Evolutionary conservation across 768 basidiomycete species (phyloP).

Genomic region (Boletus vermiculosoides): DNA sequence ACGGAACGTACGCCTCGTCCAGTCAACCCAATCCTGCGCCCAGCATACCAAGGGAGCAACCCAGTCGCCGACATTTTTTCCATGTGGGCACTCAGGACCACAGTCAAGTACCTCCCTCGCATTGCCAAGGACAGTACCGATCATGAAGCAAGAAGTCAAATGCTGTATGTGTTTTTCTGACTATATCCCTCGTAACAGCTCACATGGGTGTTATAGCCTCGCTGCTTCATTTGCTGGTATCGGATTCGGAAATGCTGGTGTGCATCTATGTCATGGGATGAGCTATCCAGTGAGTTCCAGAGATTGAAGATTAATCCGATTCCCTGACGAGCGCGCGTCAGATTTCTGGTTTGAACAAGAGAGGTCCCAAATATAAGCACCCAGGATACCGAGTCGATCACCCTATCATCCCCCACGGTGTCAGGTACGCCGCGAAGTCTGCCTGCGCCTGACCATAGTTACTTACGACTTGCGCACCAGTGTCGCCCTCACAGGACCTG

Average conservation of each 20-base stretch:
- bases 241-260: slow-evolving; percentile 92
- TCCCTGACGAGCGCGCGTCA: slow-evolving; percentile 28
- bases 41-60: slow-evolving; percentile 92
- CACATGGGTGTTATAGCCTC: slow-evolving; percentile 46
- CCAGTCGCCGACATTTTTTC: slow-evolving; percentile 96
- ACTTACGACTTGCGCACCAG: slow-evolving; percentile 33
- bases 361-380: slow-evolving; percentile 88
- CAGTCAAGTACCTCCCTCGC: slow-evolving; percentile 85
- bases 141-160: slow-evolving; percentile 80
- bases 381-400: slow-evolving; percentile 82
- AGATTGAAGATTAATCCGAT: not conserved
- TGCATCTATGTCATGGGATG: slow-evolving; percentile 88
- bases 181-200: not conserved
- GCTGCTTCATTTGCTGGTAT: slow-evolving; percentile 95
- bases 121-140: slow-evolving; percentile 79
- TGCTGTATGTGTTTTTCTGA: slow-evolving; percentile 61
- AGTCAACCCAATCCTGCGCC: slow-evolving; percentile 83
- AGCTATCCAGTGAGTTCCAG: slow-evolving; percentile 68
- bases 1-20: slow-evolving; percentile 89
- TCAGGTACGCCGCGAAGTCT: slow-evolving; percentile 47
- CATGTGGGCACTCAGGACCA: slow-evolving; percentile 87
- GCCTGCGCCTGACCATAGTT: not conserved
- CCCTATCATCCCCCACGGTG: slow-evolving; percentile 92
- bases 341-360: slow-evolving; percentile 95
- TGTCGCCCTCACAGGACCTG: slow-evolving; percentile 87